Evolutionary conservation across 495 filamentous ascomycete species (phyloP).

Genomic region (Xylaria curta): DNA sequence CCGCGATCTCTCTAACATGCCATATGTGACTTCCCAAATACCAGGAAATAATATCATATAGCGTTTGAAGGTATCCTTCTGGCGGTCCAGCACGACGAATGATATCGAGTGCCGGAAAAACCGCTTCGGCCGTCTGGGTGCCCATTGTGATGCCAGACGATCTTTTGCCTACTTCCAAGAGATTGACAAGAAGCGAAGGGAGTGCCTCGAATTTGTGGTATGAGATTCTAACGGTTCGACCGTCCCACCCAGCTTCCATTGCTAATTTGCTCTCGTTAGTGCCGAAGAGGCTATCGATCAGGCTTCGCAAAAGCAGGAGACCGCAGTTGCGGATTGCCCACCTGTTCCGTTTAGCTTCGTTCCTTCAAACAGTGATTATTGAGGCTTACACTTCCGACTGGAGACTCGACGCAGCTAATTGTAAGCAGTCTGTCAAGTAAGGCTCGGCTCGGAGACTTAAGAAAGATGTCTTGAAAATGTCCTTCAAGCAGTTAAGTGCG

Average conservation of each 20-base stretch:
- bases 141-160: conserved; percentile 43
- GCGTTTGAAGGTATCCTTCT: conserved; percentile 48
- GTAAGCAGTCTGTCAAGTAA: conserved; percentile 73
- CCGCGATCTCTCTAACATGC: conserved; percentile 90
- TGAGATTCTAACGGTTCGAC: conserved; percentile 58
- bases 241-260: conserved; percentile 58
- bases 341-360: conserved; percentile 48
- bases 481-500: conserved; percentile 88
- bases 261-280: conserved; percentile 62
- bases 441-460: conserved; percentile 68
- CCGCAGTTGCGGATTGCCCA: conserved; percentile 96
- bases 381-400: conserved; percentile 67
- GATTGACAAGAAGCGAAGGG: conserved; percentile 67
- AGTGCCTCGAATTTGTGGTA: conserved; percentile 77
- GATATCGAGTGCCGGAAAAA: conserved; percentile 89
- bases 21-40: conserved; percentile 78
- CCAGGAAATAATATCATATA: conserved; percentile 55
- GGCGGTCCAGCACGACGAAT: conserved; percentile 69
- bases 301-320: conserved; percentile 82
- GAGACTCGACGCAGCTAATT: conserved; percentile 75
- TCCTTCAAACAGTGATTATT: conserved; percentile 27
- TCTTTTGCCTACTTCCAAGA: conserved; percentile 60
- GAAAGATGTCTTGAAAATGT: conserved; percentile 80
- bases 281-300: conserved; percentile 78
- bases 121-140: conserved; percentile 66